phyloP scores from a whole-genome alignment of 2,329 filamentous ascomycete genomes.

The Pestalotiopsis sp. region DNA sequence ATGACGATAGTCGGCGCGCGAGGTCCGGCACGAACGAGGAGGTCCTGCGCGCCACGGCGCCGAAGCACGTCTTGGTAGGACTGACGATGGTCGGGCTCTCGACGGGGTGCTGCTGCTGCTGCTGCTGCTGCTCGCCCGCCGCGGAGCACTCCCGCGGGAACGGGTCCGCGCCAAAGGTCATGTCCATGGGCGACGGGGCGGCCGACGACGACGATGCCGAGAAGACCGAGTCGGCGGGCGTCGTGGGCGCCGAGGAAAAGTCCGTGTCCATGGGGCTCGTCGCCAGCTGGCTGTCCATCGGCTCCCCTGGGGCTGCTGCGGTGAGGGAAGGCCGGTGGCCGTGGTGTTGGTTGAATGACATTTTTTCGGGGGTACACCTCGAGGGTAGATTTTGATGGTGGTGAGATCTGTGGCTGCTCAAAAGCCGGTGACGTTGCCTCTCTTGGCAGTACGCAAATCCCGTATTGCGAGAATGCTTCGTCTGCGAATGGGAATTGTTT shows the following conservation, averaged over 20 bases:
- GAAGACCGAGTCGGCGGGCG: constrained; percentile 9
- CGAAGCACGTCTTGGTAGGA: neutral
- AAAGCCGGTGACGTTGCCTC: neutral
- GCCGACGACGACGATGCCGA: constrained; percentile 15
- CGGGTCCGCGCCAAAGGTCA: neutral
- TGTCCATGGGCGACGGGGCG: constrained; percentile 19
- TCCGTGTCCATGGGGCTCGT: constrained; percentile 10
- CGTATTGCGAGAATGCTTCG: neutral
- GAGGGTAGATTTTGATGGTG: neutral
- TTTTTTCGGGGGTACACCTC: neutral
- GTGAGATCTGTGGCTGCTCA: neutral
- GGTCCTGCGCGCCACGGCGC: neutral
- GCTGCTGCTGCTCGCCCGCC: constrained; percentile 16
- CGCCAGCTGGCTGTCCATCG: constrained; percentile 8
- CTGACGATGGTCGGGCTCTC: neutral
- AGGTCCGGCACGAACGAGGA: no score
- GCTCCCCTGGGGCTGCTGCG: neutral
- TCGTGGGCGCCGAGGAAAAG: constrained; percentile 17
- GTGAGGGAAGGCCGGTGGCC: constrained; percentile 1
- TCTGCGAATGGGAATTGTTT: neutral
- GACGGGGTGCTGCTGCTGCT: constrained; percentile 18
- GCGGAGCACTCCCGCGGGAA: constrained; percentile 14
- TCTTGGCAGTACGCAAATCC: neutral
- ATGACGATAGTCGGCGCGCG: no score
- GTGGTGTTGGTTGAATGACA: constrained; percentile 12